Evolutionary conservation across 225 moss, liverwort and hornwort species (phyloP).

Genomic region (Pleurozium schreberi): DNA sequence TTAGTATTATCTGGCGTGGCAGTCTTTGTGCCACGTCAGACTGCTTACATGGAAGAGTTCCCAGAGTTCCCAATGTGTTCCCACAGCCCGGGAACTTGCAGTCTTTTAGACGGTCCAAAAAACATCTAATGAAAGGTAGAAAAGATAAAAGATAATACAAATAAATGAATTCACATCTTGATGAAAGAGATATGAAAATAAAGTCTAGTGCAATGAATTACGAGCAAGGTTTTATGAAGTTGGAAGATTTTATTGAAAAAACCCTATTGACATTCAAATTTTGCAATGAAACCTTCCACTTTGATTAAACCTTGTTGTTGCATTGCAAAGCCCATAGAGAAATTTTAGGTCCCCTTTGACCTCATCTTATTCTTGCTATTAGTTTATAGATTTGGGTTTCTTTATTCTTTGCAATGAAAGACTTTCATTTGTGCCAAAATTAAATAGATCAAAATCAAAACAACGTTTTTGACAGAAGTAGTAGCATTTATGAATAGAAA

Average conservation of each 20-base stretch:
- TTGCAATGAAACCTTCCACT: background rate
- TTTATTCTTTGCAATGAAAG: background rate
- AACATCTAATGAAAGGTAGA: no score
- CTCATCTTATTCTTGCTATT: background rate
- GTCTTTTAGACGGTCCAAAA: no score
- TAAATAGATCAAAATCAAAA: background rate
- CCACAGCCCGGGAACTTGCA: no score
- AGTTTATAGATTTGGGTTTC: accelerated
- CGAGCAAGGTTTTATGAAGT: background rate
- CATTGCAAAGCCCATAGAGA: background rate
- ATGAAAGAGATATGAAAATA: background rate
- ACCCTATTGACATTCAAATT: accelerated
- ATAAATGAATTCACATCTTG: background rate
- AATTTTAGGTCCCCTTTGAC: background rate
- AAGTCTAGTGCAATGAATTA: background rate
- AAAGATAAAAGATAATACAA: background rate
- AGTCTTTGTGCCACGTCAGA: no score
- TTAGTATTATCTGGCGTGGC: no score
- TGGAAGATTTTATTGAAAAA: background rate
- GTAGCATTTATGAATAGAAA: background rate
- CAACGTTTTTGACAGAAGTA: background rate
- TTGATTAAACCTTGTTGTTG: accelerated
- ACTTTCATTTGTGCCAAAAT: background rate
- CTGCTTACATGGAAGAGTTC: no score
- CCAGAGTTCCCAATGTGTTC: no score